These are phyloP conservation scores for Tuber indicum DNA, from an alignment of 495 filamentous ascomycete species.

Conservation along the genomic window DNA sequence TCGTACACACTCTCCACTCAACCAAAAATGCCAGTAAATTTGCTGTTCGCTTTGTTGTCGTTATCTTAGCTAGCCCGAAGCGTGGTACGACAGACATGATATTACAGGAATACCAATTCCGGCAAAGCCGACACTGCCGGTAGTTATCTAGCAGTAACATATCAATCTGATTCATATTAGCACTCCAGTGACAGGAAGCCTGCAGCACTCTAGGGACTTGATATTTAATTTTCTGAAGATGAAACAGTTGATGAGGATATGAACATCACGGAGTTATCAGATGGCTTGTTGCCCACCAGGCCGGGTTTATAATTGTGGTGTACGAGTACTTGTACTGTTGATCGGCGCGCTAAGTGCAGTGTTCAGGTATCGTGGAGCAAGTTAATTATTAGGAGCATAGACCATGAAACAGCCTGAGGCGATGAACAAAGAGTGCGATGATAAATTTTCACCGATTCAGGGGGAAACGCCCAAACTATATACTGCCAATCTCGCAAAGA, in stretches of 20 bases:
- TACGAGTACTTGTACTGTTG: background rate
- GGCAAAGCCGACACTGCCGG: background rate
- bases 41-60: background rate
- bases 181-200: background rate
- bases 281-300: background rate
- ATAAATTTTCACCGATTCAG: background rate
- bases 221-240: background rate
- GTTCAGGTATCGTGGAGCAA: background rate
- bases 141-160: background rate
- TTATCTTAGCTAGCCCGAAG: background rate
- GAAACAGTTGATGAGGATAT: background rate
- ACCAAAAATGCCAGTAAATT: background rate
- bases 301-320: background rate
- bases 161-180: background rate
- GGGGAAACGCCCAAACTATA: background rate
- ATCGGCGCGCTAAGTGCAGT: background rate
- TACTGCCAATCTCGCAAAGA: background rate
- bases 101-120: background rate
- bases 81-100: background rate
- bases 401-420: background rate
- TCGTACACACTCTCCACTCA: background rate
- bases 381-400: background rate
- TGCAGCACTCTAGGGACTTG: background rate
- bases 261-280: background rate
- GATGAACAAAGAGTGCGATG: background rate